These are phyloP conservation scores for Ceriops decandra DNA, from an alignment of 345 rosid genomes.

Conservation along the genomic window DNA sequence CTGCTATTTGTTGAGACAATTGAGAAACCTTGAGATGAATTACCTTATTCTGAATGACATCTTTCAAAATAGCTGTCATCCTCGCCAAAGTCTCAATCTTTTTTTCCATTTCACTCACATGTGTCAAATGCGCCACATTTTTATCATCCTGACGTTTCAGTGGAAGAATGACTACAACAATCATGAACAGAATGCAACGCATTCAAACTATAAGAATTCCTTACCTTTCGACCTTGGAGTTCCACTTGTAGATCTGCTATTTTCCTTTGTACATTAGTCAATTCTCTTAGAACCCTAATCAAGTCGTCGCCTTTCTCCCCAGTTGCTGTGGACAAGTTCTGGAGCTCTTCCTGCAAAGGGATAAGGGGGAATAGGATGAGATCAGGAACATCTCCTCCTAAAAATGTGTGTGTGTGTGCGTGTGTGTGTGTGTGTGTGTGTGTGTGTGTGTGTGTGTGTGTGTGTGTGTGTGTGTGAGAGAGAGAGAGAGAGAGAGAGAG, in stretches of 20 bases:
- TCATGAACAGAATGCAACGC: neutral
- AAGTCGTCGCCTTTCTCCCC: slow-evolving; percentile 84
- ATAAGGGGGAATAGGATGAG: neutral
- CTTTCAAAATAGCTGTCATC: slow-evolving; percentile 88
- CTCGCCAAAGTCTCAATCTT: slow-evolving; percentile 83
- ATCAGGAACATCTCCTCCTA: neutral
- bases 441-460: too few relatives aligned
- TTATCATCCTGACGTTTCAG: slow-evolving; percentile 66
- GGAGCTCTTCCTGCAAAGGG: slow-evolving; percentile 54
- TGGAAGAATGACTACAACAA: neutral
- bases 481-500: neutral
- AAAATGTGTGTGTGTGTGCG: too few relatives aligned
- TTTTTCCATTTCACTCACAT: slow-evolving; percentile 92
- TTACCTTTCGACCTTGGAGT: slow-evolving; percentile 97
- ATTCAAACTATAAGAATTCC: neutral
- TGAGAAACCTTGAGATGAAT: neutral
- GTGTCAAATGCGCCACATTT: slow-evolving; percentile 93
- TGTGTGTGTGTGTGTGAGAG: too few relatives aligned
- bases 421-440: too few relatives aligned
- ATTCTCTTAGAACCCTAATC: slow-evolving; percentile 72
- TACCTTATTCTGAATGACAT: slow-evolving; percentile 98
- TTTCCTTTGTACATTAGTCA: slow-evolving; percentile 84
- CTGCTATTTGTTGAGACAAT: neutral
- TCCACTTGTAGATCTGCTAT: slow-evolving; percentile 94
- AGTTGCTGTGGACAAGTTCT: slow-evolving; percentile 45